Evolutionary conservation across 2,329 filamentous ascomycete species (phyloP).

Genomic region (Pezicula carpinea): DNA sequence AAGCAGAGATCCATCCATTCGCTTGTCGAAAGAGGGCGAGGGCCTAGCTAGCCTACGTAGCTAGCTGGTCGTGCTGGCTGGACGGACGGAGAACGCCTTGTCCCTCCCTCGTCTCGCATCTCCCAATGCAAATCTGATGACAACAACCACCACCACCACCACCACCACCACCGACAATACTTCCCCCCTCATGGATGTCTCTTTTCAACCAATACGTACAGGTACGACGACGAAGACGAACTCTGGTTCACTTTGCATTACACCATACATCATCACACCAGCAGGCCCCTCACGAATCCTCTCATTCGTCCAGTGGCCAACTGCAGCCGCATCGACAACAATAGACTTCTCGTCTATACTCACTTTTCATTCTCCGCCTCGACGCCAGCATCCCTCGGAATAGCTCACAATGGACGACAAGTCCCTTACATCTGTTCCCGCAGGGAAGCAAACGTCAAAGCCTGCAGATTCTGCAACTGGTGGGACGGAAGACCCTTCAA

Average conservation of each 20-base stretch:
- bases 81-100: no score
- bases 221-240: no score
- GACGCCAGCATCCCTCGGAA: not conserved
- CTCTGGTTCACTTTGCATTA: not conserved
- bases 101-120: not conserved
- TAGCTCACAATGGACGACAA: not conserved
- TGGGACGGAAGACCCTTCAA: conserved; percentile 1
- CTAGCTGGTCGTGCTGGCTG: no score
- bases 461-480: not conserved
- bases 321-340: not conserved
- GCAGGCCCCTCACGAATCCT: not conserved
- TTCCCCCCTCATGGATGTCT: not conserved
- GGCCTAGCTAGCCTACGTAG: no score
- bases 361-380: not conserved
- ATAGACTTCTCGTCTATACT: conserved; percentile 1
- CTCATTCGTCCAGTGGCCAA: not conserved
- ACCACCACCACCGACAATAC: not conserved
- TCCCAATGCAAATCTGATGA: not conserved
- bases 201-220: no score
- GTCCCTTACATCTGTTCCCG: not conserved
- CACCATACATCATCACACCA: not conserved
- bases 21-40: no score
- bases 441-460: not conserved
- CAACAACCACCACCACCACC: not conserved
- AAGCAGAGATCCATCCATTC: no score